These are phyloP conservation scores for Cyberlindnera bimundalis DNA, from an alignment of 805 yeast genomes.

Conservation along the genomic window DNA sequence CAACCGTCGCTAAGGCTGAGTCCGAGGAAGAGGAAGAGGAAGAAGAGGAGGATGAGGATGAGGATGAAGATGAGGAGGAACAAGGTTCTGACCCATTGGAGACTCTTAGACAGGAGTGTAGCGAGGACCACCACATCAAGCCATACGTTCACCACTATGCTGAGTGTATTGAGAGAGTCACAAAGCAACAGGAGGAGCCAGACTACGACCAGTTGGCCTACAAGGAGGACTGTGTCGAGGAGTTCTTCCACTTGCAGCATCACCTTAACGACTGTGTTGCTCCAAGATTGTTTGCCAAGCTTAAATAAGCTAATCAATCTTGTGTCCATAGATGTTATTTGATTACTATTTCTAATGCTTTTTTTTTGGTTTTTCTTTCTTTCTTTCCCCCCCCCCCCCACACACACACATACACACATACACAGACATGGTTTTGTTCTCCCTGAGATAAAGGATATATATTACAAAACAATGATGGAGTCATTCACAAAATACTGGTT, in stretches of 20 bases:
- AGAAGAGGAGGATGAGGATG: constrained; percentile 38
- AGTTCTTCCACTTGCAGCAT: constrained; percentile 95
- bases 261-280: constrained; percentile 89
- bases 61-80: constrained; percentile 63
- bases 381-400: too few relatives aligned
- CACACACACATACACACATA: too few relatives aligned
- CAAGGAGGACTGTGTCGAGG: constrained; percentile 98
- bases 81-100: constrained; percentile 69
- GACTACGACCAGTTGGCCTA: constrained; percentile 74
- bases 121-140: constrained; percentile 62
- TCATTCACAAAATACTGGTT: too few relatives aligned
- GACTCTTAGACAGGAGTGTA: constrained; percentile 63
- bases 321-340: background rate
- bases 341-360: too few relatives aligned
- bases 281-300: constrained; percentile 82
- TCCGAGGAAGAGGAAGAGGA: constrained; percentile 31
- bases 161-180: constrained; percentile 94
- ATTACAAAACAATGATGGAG: too few relatives aligned
- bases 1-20: constrained; percentile 74
- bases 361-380: background rate
- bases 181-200: constrained; percentile 78
- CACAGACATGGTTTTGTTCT: too few relatives aligned
- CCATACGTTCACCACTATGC: constrained; percentile 83
- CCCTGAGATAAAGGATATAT: too few relatives aligned
- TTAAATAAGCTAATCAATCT: constrained; percentile 48